Base-by-base conservation (phyloP, 2,329 filamentous ascomycete genomes). In the Fusarium sp. region DNA sequence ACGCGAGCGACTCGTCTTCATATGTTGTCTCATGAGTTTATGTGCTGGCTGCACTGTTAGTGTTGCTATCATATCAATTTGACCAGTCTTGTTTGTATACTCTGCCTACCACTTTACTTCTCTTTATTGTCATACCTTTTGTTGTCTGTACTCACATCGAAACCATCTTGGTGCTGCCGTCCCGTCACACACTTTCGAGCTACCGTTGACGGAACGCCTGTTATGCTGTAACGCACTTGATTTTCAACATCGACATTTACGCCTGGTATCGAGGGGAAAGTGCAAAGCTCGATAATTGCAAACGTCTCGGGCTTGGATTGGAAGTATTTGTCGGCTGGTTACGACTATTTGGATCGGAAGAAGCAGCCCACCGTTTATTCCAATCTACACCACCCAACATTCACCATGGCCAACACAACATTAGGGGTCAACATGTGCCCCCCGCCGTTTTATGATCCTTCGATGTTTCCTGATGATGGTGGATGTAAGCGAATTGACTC, bases 371-470 rank as follows among this genome's bases (percentile, higher is more conserved):
- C 45, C 22, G n/a, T 43, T 38, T 27, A 29, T 18, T 25, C 40
- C 8, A 38, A 43, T 41, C 48, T 30, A 43, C 45, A 30, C 30
- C 38, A 15, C 20, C 30, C 16, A 25, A 38, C 29, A 43, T 64
- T 62, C 68, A 72, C 34, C 57, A 80, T 79, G 77, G 71, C 75
- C 40, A 78, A 79, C 69, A 34, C 77, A 67, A 49, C 74, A 34
- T 73, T 74, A 40, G 89, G 87, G 68, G 75, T 81, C 20, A 80
- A 80, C 49, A 25, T 80, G 24, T 97, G 93, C 79, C 87, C 88
- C 18, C 71, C 84, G 54, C 93, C 93, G 8, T 95, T 96, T 76
- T 85, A 90, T 67, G 88, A 92, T 77, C 85, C 86, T 62, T 80
- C 81, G 30, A 79, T 86, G 62, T 97, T 91, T 75, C 87, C 85